These are phyloP conservation scores for Quercus rubra DNA, from an alignment of 306 rosid genomes.

Conservation along the genomic window DNA sequence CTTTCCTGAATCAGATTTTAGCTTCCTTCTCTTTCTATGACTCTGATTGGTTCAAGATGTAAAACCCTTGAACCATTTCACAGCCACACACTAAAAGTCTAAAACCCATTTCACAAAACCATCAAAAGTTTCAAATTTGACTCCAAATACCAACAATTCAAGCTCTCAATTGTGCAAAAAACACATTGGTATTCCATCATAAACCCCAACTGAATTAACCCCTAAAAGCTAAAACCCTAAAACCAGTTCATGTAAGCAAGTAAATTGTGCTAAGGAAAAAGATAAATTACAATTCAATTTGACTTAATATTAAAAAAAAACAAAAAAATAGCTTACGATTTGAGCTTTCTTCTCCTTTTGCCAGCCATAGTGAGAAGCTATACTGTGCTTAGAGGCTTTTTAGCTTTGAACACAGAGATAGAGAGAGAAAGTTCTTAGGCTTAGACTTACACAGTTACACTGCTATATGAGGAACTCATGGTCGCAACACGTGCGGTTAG, in stretches of 20 bases:
- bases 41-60: background rate
- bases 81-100: background rate
- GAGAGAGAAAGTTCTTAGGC: background rate
- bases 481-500: slow-evolving; percentile 27
- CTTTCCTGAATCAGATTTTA: too few relatives aligned
- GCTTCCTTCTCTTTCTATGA: too few relatives aligned
- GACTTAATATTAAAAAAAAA: background rate
- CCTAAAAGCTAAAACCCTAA: slow-evolving; percentile 18
- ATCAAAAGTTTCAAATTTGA: background rate
- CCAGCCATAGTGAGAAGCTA: slow-evolving; percentile 44
- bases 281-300: background rate
- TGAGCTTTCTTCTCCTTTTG: slow-evolving; percentile 54
- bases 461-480: slow-evolving; percentile 7
- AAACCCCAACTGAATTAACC: slow-evolving; percentile 29
- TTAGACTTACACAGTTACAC: background rate
- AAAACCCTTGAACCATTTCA: slow-evolving; percentile 17
- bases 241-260: background rate
- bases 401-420: background rate
- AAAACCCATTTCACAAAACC: background rate
- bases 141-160: slow-evolving; percentile 18
- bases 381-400: background rate
- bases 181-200: background rate
- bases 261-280: background rate
- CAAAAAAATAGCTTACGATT: slow-evolving; percentile 43
- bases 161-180: background rate